Conservation (phyloP, 163 green algal genomes). For the Dunaliella salina region DNA sequence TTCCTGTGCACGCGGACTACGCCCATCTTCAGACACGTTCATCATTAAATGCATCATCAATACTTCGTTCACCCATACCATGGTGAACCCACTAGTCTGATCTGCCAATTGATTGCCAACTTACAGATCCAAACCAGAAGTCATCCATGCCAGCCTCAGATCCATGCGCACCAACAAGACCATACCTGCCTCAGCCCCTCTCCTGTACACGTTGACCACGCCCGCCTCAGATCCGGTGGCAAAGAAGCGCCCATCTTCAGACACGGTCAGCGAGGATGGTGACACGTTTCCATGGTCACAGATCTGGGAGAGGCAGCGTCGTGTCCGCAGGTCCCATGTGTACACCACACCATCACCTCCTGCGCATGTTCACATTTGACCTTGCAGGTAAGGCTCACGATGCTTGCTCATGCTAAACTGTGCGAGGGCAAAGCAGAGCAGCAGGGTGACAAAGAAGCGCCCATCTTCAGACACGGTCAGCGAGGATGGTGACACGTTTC, state of each 20-base stretch:
- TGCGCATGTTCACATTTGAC: conserved; percentile 1
- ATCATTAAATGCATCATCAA: no score
- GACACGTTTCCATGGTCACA: conserved; percentile 73
- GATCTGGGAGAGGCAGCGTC: conserved; percentile 64
- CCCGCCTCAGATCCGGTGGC: conserved; percentile 68
- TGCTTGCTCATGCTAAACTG: no score
- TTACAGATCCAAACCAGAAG: no score
- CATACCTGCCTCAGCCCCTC: conserved; percentile 6
- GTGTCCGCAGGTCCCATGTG: conserved; percentile 87
- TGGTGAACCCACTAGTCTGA: no score
- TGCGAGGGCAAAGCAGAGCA: no score
- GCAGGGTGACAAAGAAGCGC: conserved; percentile 56
- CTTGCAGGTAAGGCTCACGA: no score
- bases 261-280: conserved; percentile 59
- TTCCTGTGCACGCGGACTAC: conserved; percentile 78
- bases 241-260: conserved; percentile 45
- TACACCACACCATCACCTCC: conserved; percentile 81
- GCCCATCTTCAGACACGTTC: conserved; percentile 50
- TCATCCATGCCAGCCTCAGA: no score
- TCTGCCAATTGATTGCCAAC: no score
- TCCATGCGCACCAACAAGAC: not conserved
- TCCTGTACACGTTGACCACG: conserved; percentile 78
- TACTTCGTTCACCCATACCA: no score
- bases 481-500: conserved; percentile 55
- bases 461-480: conserved; percentile 62